phyloP scores from a whole-genome alignment of 2,329 filamentous ascomycete genomes.

The Fusarium luffae region DNA sequence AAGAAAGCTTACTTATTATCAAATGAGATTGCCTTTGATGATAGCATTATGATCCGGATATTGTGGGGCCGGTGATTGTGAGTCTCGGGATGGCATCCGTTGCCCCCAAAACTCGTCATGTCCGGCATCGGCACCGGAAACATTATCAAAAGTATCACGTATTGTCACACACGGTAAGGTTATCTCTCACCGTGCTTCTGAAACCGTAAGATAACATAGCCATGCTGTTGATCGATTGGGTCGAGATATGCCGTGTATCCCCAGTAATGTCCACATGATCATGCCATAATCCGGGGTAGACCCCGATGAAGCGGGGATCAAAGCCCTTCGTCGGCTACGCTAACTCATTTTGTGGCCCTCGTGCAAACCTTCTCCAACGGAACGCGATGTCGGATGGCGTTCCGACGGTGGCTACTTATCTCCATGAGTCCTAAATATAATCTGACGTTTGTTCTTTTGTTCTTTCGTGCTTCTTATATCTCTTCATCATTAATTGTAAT shows the following conservation, averaged over 20 bases:
- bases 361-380: neutral
- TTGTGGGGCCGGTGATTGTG: neutral
- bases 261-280: neutral
- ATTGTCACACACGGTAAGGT: no score
- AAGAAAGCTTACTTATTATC: neutral
- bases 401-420: constrained; percentile 10
- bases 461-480: fast-evolving
- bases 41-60: neutral
- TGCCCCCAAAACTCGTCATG: neutral
- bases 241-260: neutral
- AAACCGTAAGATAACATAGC: no score
- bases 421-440: neutral
- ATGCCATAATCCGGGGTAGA: constrained; percentile 15
- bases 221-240: neutral
- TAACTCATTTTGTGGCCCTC: constrained; percentile 12
- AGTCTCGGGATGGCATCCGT: constrained; percentile 20
- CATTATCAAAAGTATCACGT: neutral
- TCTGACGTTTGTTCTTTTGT: no score
- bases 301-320: constrained; percentile 15
- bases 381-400: constrained; percentile 15
- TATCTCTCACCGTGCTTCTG: fast-evolving
- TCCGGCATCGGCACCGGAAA: neutral
- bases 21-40: neutral
- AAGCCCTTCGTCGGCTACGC: constrained; percentile 20
- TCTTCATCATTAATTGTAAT: fast-evolving